A percentile compares a stretch with the other conserved stretches of the same genome.
Conservation (phyloP, 2,329 filamentous ascomycete species). For the Elsinoe necatrix region DNA sequence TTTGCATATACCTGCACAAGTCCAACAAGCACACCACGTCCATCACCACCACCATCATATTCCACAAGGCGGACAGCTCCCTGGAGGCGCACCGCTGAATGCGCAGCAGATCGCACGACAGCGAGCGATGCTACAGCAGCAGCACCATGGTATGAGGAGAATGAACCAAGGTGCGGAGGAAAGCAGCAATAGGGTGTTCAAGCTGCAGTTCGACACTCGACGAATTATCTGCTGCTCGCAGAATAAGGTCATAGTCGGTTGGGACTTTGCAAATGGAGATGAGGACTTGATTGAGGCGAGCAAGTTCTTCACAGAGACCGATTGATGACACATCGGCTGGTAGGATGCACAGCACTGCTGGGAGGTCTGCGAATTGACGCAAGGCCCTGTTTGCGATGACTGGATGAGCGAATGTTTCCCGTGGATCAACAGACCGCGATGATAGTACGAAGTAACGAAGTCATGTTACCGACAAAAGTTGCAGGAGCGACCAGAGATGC, state of each 20-base stretch:
- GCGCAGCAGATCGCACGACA: slow-evolving; percentile 5
- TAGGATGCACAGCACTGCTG: neutral
- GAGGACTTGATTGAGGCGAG: slow-evolving; percentile 42
- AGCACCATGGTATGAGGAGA: slow-evolving; percentile 23
- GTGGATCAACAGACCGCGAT: neutral
- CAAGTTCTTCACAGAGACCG: slow-evolving; percentile 19
- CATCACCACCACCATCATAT: slow-evolving; percentile 32
- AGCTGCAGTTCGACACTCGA: slow-evolving; percentile 88
- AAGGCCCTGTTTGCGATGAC: neutral
- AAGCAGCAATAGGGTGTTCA: slow-evolving; percentile 66
- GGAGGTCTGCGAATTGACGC: no score
- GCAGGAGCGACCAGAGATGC: neutral
- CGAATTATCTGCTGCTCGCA: slow-evolving; percentile 93
- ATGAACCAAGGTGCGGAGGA: slow-evolving; percentile 25
- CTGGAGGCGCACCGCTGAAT: neutral
- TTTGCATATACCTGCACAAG: neutral
- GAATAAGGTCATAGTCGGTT: slow-evolving; percentile 83
- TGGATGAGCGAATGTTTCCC: neutral
- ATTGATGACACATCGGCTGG: slow-evolving; percentile 5
- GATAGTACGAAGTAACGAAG: neutral
- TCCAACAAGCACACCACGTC: slow-evolving; percentile 20
- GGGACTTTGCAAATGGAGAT: slow-evolving; percentile 93
- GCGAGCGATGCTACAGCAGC: slow-evolving; percentile 20
- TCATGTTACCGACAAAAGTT: neutral
- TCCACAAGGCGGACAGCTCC: neutral